These are phyloP conservation scores for Botrytis fabae DNA, from an alignment of 2,329 filamentous ascomycete genomes.

Conservation along the genomic window DNA sequence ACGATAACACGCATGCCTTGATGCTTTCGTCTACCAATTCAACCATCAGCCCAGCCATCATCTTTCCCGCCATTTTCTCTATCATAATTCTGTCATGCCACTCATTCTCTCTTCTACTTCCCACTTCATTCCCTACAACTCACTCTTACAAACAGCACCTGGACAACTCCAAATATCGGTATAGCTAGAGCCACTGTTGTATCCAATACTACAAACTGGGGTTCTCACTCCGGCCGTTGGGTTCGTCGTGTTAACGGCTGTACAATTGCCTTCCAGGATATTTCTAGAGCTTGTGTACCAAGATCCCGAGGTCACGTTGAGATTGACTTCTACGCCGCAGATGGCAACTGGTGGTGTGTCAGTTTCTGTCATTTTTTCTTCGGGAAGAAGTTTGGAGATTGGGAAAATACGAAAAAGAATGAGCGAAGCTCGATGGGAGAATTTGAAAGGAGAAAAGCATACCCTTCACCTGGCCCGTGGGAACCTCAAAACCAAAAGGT, in stretches of 20 bases:
- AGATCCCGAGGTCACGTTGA: slow-evolving; percentile 9
- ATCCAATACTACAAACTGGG: slow-evolving; percentile 4
- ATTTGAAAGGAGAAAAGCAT: not conserved
- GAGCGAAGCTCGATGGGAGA: too few relatives aligned
- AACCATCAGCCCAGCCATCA: not conserved
- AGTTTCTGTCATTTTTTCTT: not conserved
- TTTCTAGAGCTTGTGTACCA: not conserved
- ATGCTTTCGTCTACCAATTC: not conserved
- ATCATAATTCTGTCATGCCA: not conserved
- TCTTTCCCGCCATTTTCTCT: too few relatives aligned
- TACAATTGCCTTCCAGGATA: not conserved
- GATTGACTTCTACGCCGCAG: slow-evolving; percentile 4
- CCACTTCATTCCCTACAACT: not conserved
- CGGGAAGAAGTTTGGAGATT: too few relatives aligned
- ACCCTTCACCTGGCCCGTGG: not conserved
- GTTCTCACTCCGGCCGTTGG: not conserved
- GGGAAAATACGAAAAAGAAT: too few relatives aligned
- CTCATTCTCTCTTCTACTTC: too few relatives aligned
- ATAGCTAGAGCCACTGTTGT: not conserved
- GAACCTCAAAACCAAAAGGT: slow-evolving; percentile 3
- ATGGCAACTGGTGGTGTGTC: not conserved
- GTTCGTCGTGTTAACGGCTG: not conserved
- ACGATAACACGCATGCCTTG: not conserved
- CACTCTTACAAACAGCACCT: not conserved
- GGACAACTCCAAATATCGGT: slow-evolving; percentile 10